Percentiles rank a stretch among this genome's conserved stretches.
These are phyloP conservation scores for Diutina catenulata DNA, from an alignment of 1,139 yeast species.

Conservation along the genomic window DNA sequence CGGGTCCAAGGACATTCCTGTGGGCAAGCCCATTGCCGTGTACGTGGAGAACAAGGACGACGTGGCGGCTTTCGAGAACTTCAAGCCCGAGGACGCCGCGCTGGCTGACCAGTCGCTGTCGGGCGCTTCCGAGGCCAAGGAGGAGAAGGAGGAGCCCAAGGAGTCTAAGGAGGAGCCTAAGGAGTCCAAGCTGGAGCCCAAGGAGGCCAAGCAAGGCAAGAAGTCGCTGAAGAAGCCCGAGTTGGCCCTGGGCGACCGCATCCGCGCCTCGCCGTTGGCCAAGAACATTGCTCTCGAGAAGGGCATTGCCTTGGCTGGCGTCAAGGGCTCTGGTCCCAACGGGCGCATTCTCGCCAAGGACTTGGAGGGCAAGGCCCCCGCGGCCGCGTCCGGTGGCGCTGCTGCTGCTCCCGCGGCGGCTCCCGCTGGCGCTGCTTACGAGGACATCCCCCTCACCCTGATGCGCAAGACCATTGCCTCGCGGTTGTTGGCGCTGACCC, in stretches of 20 bases:
- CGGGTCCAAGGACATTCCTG: constrained; percentile 85
- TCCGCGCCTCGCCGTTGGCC: constrained; percentile 92
- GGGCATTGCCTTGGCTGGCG: constrained; percentile 75
- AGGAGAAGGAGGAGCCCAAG: constrained; percentile 12
- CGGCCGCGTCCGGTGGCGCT: constrained; percentile 21
- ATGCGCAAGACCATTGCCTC: constrained; percentile 94
- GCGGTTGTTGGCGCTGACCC: constrained; percentile 80
- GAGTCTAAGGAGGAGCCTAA: constrained; percentile 10
- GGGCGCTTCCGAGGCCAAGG: constrained; percentile 22
- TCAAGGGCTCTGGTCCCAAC: constrained; percentile 88
- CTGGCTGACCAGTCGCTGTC: constrained; percentile 17
- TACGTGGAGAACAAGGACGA: constrained; percentile 81
- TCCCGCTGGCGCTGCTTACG: constrained; percentile 45
- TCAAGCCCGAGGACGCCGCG: constrained; percentile 78
- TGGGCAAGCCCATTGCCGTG: constrained; percentile 93
- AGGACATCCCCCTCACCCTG: constrained; percentile 75
- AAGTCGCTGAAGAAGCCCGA: constrained; percentile 15
- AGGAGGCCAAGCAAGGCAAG: constrained; percentile 12
- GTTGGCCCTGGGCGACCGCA: constrained; percentile 35
- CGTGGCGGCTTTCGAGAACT: constrained; percentile 78
- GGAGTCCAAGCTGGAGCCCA: constrained; percentile 13
- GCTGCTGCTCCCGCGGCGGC: constrained; percentile 39
- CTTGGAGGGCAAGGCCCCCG: constrained; percentile 50
- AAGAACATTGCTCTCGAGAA: constrained; percentile 87
- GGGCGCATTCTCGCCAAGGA: constrained; percentile 92